Evolutionary conservation across 768 basidiomycete genomes (phyloP).

Genomic region (Lactarius hatsudake): DNA sequence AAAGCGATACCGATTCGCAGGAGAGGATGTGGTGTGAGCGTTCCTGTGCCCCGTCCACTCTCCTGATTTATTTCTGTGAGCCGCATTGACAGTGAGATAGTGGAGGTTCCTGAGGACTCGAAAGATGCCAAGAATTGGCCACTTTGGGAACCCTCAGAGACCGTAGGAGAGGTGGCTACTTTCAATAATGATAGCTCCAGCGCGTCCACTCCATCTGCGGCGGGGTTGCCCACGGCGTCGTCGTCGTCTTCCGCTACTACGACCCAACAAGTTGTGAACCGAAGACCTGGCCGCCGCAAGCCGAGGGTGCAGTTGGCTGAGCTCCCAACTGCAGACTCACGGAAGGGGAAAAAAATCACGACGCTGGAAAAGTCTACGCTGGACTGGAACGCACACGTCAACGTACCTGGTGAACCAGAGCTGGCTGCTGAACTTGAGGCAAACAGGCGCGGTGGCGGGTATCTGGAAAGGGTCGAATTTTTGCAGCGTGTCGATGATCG

Average conservation of each 20-base stretch:
- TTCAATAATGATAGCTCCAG: slow-evolving; percentile 11
- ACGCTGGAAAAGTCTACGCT: slow-evolving; percentile 84
- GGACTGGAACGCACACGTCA: slow-evolving; percentile 77
- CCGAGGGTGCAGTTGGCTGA: slow-evolving; percentile 55
- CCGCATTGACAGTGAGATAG: slow-evolving; percentile 53
- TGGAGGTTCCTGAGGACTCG: slow-evolving; percentile 70
- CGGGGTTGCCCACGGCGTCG: slow-evolving; percentile 23
- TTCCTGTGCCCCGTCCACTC: neutral
- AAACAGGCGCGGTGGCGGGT: slow-evolving; percentile 72
- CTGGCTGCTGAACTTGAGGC: slow-evolving; percentile 71
- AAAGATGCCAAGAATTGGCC: slow-evolving; percentile 78
- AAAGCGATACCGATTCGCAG: slow-evolving; percentile 71
- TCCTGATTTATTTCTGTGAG: slow-evolving; percentile 18
- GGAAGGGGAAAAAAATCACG: slow-evolving; percentile 71
- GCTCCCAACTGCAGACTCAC: slow-evolving; percentile 45
- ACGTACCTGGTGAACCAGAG: slow-evolving; percentile 39
- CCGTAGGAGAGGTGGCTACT: slow-evolving; percentile 20
- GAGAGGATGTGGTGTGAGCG: slow-evolving; percentile 69
- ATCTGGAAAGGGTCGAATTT: slow-evolving; percentile 84
- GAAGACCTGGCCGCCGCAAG: slow-evolving; percentile 65
- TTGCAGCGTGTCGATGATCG: slow-evolving; percentile 71
- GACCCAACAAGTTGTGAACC: slow-evolving; percentile 29
- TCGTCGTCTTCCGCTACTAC: slow-evolving; percentile 20
- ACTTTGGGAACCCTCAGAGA: slow-evolving; percentile 39
- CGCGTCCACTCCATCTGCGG: slow-evolving; percentile 6